Evolutionary conservation across 371 early-diverging fungal genomes (phyloP).

Genomic region (Mucor saturninus): DNA sequence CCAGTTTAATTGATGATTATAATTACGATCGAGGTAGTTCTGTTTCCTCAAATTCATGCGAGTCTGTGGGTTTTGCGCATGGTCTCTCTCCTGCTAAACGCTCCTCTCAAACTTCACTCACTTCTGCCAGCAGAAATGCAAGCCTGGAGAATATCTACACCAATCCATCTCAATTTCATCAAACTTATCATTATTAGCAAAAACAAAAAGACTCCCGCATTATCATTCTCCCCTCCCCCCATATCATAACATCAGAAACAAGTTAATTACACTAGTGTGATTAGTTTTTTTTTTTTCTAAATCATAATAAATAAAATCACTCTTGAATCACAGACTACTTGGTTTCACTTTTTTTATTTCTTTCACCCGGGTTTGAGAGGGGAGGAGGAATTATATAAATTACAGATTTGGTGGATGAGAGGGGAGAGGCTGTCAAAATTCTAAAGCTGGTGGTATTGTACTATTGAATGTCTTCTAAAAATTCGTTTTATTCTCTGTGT

Average conservation of each 20-base stretch:
- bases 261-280: too few species aligned
- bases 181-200: not conserved
- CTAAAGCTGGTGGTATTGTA: slow-evolving; percentile 1
- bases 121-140: not conserved
- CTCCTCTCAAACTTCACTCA: slow-evolving; percentile 17
- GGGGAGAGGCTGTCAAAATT: not conserved
- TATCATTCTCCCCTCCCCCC: too few species aligned
- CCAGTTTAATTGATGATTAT: not conserved
- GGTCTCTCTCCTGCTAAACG: slow-evolving; percentile 44
- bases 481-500: not conserved
- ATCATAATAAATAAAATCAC: too few species aligned
- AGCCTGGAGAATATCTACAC: not conserved
- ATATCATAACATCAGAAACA: too few species aligned
- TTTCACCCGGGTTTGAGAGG: too few species aligned
- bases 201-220: not conserved
- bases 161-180: not conserved
- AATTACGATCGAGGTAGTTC: not conserved
- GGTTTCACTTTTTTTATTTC: not conserved
- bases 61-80: slow-evolving; percentile 18
- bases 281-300: too few species aligned
- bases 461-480: slow-evolving; percentile 2
- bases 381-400: not conserved
- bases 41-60: slow-evolving; percentile 1
- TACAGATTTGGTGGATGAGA: slow-evolving; percentile 1
- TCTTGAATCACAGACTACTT: too few species aligned